Conservation (phyloP, 805 yeast species). For the Nakazawaea holstii region DNA sequence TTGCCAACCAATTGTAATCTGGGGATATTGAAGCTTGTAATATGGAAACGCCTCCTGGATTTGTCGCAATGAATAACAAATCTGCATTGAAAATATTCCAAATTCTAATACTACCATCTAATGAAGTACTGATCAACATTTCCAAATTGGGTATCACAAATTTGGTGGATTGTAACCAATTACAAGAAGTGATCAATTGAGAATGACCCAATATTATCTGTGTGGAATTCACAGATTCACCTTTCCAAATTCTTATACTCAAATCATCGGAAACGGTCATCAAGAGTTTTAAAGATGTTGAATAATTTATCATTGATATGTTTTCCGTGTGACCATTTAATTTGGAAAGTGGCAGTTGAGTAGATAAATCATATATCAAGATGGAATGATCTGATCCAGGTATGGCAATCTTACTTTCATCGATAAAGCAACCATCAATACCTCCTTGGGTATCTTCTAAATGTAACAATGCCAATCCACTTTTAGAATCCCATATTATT, state of each 20-base stretch:
- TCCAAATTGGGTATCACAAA: not conserved
- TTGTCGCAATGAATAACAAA: conserved; percentile 27
- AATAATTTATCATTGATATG: conserved; percentile 52
- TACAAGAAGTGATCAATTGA: conserved; percentile 48
- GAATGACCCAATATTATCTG: conserved; percentile 48
- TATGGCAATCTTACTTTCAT: conserved; percentile 60
- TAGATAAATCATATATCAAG: conserved; percentile 47
- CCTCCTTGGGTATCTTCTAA: conserved; percentile 35
- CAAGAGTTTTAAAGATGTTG: conserved; percentile 44
- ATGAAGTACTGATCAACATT: conserved; percentile 46
- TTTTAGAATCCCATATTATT: conserved; percentile 61
- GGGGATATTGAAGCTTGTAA: conserved; percentile 49
- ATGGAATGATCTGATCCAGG: conserved; percentile 56
- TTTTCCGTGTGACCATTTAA: conserved; percentile 63
- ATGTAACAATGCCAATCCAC: conserved; percentile 44
- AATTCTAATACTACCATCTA: conserved; percentile 65
- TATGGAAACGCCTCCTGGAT: conserved; percentile 48
- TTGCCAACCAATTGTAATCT: conserved; percentile 41
- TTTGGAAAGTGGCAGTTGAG: conserved; percentile 41
- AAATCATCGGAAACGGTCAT: conserved; percentile 79
- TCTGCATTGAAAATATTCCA: conserved; percentile 57
- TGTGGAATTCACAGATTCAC: conserved; percentile 48
- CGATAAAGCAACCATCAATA: conserved; percentile 70
- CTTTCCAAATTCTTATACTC: conserved; percentile 69
- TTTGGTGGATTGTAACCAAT: conserved; percentile 42